Evolutionary conservation across 164 flowering plant genomes (phyloP).

Genomic region (Sedum album): DNA sequence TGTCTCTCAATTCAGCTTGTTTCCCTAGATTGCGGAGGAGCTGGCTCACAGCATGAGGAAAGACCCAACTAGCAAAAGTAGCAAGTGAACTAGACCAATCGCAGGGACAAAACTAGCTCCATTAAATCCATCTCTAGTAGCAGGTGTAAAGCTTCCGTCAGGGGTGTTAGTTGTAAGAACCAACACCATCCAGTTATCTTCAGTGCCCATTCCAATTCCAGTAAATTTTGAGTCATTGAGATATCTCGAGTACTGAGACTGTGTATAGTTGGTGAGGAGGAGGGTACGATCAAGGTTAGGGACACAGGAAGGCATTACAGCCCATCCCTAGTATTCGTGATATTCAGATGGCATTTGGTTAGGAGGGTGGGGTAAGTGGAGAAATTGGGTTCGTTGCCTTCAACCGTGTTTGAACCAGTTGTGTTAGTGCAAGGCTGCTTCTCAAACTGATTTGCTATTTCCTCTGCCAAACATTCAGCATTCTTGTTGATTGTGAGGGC

Average conservation of each 20-base stretch:
- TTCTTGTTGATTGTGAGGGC: constrained; percentile 43
- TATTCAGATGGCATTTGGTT: constrained; percentile 51
- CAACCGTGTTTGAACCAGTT: constrained; percentile 39
- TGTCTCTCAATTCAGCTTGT: not conserved
- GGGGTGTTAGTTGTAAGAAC: constrained; percentile 43
- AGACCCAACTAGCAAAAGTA: constrained; percentile 19
- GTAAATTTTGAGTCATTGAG: constrained; percentile 45
- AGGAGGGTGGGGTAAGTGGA: constrained; percentile 40
- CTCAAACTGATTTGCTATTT: constrained; percentile 38
- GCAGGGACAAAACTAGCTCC: constrained; percentile 21
- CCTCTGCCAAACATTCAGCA: constrained; percentile 73
- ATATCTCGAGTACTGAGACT: constrained; percentile 35
- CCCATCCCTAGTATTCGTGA: constrained; percentile 52
- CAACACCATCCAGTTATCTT: constrained; percentile 58
- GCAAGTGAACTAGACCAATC: constrained; percentile 14
- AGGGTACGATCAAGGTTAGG: constrained; percentile 37
- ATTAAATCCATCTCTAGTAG: not conserved
- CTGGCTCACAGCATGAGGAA: constrained; percentile 15
- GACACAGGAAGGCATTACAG: constrained; percentile 65
- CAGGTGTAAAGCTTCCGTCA: constrained; percentile 32
- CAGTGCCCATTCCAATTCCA: constrained; percentile 51
- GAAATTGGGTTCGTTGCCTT: constrained; percentile 33
- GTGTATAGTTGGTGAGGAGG: constrained; percentile 35
- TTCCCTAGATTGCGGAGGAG: not conserved
- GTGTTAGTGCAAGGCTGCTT: constrained; percentile 35